Evolutionary conservation across 2,329 filamentous ascomycete species (phyloP).

Genomic region (Neonectria faginata): DNA sequence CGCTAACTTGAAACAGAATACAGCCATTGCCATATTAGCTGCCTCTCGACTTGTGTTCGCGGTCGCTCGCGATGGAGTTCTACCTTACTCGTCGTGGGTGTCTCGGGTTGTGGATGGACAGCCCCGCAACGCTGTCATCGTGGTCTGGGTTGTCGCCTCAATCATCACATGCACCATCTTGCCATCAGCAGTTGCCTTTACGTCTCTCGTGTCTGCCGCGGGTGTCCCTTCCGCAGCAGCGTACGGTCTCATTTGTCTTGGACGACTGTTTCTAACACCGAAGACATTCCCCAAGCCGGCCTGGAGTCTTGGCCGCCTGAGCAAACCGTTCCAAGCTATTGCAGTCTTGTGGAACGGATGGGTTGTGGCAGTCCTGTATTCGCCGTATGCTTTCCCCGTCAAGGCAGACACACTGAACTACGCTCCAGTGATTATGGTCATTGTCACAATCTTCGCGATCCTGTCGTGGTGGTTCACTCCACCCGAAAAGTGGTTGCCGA

Average conservation of each 20-base stretch:
- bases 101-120: slow-evolving; percentile 66
- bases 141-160: slow-evolving; percentile 66
- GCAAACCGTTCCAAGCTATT: slow-evolving; percentile 61
- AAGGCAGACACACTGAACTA: slow-evolving; percentile 58
- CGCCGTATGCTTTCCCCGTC: slow-evolving; percentile 59
- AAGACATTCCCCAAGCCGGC: slow-evolving; percentile 59
- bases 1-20: slow-evolving; percentile 56
- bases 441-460: slow-evolving; percentile 60
- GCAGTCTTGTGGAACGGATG: slow-evolving; percentile 62
- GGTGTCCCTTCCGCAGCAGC: slow-evolving; percentile 64
- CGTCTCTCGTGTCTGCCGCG: slow-evolving; percentile 64
- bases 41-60: slow-evolving; percentile 72
- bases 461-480: slow-evolving; percentile 62
- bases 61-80: slow-evolving; percentile 70
- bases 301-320: slow-evolving; percentile 59
- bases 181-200: slow-evolving; percentile 65
- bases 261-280: slow-evolving; percentile 60
- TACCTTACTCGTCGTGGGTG: slow-evolving; percentile 70
- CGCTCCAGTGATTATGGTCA: slow-evolving; percentile 64
- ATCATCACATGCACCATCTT: slow-evolving; percentile 70
- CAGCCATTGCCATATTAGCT: slow-evolving; percentile 68
- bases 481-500: slow-evolving; percentile 59
- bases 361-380: slow-evolving; percentile 61
- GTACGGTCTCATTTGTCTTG: slow-evolving; percentile 63
- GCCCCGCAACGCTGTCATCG: slow-evolving; percentile 69